Evolutionary conservation across 306 rosid species (phyloP).

Genomic region (Heteromeles arbutifolia): DNA sequence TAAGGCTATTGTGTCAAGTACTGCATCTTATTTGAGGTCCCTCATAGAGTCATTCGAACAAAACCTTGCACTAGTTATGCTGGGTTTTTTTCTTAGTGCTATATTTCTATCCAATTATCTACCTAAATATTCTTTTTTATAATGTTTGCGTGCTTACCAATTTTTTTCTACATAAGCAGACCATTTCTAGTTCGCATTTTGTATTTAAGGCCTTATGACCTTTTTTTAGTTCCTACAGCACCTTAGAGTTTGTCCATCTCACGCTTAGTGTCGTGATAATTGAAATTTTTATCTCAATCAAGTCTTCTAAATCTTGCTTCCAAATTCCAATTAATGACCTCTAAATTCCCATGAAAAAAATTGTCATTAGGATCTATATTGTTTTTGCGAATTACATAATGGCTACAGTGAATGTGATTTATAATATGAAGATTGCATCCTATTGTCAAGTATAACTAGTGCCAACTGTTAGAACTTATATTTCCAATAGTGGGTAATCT

Average conservation of each 20-base stretch:
- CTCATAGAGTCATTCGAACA: not conserved
- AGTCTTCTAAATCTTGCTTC: not conserved
- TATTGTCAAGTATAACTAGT: not conserved
- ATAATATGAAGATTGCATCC: not conserved
- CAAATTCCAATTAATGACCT: not conserved
- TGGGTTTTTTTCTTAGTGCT: not conserved
- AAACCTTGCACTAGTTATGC: not conserved
- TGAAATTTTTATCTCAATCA: not conserved
- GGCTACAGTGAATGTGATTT: not conserved
- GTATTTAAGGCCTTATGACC: not conserved
- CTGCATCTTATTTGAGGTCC: not conserved
- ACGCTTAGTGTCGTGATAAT: not conserved
- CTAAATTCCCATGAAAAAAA: not conserved
- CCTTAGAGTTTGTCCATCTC: not conserved
- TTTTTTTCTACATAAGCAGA: not conserved
- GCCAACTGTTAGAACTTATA: not conserved
- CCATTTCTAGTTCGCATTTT: not conserved
- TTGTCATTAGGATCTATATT: not conserved
- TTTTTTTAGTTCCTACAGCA: too few species aligned
- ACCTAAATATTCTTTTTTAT: not conserved
- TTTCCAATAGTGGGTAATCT: not conserved
- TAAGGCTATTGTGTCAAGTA: conserved; percentile 16
- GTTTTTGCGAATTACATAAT: not conserved
- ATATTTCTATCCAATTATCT: not conserved
- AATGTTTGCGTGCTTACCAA: not conserved